Conservation (phyloP, 2,329 filamentous ascomycete genomes). For the Trichoderma sp. region DNA sequence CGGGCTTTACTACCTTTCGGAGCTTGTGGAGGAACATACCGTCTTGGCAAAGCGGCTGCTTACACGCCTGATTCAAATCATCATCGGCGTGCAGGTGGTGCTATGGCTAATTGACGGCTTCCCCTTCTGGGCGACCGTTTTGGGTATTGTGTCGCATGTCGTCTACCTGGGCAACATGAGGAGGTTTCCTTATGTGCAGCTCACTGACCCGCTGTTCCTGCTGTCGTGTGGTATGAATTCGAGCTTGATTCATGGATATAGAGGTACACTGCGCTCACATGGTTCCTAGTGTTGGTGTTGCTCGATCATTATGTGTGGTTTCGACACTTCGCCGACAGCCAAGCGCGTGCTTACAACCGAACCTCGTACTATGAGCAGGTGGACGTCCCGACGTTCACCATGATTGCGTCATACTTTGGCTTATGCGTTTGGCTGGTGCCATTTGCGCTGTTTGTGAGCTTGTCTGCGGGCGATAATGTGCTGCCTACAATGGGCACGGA, state of each 20-base stretch:
- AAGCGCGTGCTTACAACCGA: slow-evolving; percentile 55
- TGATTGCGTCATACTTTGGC: slow-evolving; percentile 95
- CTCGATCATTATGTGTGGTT: slow-evolving; percentile 97
- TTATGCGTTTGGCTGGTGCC: slow-evolving; percentile 96
- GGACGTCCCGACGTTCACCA: slow-evolving; percentile 77
- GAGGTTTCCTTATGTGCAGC: slow-evolving; percentile 71
- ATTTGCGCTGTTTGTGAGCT: slow-evolving; percentile 89
- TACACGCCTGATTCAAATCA: slow-evolving; percentile 76
- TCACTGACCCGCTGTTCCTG: slow-evolving; percentile 84
- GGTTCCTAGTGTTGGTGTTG: slow-evolving; percentile 68
- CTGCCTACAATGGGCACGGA: slow-evolving; percentile 83
- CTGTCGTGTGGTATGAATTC: slow-evolving; percentile 67
- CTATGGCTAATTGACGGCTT: slow-evolving; percentile 83
- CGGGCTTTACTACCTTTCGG: slow-evolving; percentile 97
- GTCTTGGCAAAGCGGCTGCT: slow-evolving; percentile 88
- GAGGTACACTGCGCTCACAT: not conserved
- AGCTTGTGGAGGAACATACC: slow-evolving; percentile 96
- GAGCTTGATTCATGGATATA: not conserved
- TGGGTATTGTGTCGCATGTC: slow-evolving; percentile 77
- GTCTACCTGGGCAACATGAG: slow-evolving; percentile 86
- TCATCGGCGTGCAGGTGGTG: slow-evolving; percentile 71
- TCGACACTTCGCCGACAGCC: slow-evolving; percentile 74
- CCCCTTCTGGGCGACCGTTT: slow-evolving; percentile 67
- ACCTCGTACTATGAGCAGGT: slow-evolving; percentile 61
- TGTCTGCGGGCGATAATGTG: slow-evolving; percentile 93